Percentiles rank a stretch among this genome's conserved stretches.
Conservation (phyloP, 2,329 filamentous ascomycete species). For the Aspergillus sp. region DNA sequence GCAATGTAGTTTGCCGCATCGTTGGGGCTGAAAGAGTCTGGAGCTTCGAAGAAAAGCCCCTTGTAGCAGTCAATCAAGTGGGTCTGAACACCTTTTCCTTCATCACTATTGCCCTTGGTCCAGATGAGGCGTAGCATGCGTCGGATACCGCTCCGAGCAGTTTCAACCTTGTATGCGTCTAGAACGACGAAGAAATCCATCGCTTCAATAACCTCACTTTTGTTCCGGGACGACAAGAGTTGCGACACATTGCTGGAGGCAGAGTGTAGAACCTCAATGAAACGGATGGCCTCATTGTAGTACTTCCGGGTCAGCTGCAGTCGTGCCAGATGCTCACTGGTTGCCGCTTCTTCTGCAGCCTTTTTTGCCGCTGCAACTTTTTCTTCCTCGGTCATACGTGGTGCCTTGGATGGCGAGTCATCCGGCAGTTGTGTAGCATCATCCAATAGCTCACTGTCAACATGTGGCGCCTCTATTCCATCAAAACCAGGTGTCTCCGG, state of each 20-base stretch:
- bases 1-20: conserved; percentile 94
- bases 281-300: conserved; percentile 88
- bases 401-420: conserved; percentile 63
- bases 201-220: conserved; percentile 96
- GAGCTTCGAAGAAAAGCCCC: conserved; percentile 92
- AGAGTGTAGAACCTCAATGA: conserved; percentile 86
- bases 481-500: conserved; percentile 70
- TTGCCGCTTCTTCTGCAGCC: conserved; percentile 81
- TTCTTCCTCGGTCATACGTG: conserved; percentile 75
- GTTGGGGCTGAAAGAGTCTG: conserved; percentile 80
- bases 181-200: conserved; percentile 98
- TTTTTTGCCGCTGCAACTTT: conserved; percentile 72
- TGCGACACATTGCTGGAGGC: conserved; percentile 80
- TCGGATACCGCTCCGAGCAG: conserved; percentile 86
- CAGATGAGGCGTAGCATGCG: conserved; percentile 96
- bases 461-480: conserved; percentile 65
- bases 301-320: conserved; percentile 85
- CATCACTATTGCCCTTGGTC: conserved; percentile 99
- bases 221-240: conserved; percentile 89
- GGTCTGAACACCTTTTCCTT: conserved; percentile 95
- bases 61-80: conserved; percentile 98
- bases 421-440: conserved; percentile 79
- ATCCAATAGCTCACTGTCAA: conserved; percentile 77
- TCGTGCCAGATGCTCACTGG: conserved; percentile 82
- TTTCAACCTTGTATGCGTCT: conserved; percentile 93